phyloP scores from a whole-genome alignment of 208 protist genomes.

The Acanthamoeba lenticulata region DNA sequence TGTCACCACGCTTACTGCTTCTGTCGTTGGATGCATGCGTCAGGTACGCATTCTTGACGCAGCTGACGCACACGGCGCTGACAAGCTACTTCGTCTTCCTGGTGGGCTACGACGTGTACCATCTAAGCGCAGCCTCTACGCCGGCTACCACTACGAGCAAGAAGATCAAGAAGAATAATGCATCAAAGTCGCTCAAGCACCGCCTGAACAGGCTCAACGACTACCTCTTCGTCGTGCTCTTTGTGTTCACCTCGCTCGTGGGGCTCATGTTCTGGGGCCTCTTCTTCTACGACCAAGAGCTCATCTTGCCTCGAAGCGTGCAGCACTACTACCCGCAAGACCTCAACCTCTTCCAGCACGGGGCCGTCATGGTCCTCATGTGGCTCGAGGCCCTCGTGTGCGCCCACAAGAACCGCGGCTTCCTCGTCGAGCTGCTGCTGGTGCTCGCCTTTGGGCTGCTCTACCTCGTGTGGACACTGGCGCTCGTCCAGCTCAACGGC shows the following conservation, averaged over 20 bases:
- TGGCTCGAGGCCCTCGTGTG: not conserved
- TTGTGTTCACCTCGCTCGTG: conserved; percentile 38
- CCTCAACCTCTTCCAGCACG: conserved; percentile 52
- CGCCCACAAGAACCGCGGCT: not conserved
- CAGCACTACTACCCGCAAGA: not conserved
- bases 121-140: not conserved
- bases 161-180: not conserved
- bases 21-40: not conserved
- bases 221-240: conserved; percentile 3
- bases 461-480: conserved; percentile 19
- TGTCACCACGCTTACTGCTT: not conserved
- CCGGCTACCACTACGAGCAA: not conserved
- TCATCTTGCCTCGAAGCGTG: not conserved
- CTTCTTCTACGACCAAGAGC: conserved; percentile 58
- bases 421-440: not conserved
- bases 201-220: not conserved
- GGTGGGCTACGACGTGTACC: not conserved
- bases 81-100: conserved; percentile 13
- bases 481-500: not conserved
- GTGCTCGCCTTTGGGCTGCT: not conserved
- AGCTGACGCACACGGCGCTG: not conserved
- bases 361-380: conserved; percentile 17
- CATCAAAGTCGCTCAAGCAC: not conserved
- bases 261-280: conserved; percentile 39
- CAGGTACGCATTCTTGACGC: conserved; percentile 38